A percentile compares a stretch with the other conserved stretches of the same genome.
Conservation (phyloP, 306 rosid genomes). For the Malus sieversii region DNA sequence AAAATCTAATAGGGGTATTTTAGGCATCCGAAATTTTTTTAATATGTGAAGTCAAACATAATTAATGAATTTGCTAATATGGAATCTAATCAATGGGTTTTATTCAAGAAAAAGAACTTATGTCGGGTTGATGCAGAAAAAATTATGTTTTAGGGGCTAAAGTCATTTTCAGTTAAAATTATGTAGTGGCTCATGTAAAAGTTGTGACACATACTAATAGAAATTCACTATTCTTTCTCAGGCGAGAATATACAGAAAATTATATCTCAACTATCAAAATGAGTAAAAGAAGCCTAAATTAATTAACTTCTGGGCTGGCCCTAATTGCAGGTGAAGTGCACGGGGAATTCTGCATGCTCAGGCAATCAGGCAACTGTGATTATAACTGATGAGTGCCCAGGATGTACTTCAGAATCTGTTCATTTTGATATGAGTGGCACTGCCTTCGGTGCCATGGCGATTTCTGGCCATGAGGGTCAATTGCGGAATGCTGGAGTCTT, state of each 20-base stretch:
- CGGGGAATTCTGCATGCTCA: constrained; percentile 43
- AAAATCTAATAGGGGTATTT: no score
- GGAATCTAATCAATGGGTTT: no score
- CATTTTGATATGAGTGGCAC: constrained; percentile 81
- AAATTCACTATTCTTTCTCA: neutral
- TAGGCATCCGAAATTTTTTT: no score
- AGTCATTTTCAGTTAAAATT: constrained; percentile 6
- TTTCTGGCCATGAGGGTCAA: constrained; percentile 29
- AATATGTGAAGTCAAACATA: no score
- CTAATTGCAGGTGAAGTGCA: constrained; percentile 56
- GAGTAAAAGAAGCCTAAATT: neutral
- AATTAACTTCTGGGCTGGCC: neutral
- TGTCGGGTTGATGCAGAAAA: no score
- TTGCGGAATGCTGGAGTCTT: constrained; percentile 51
- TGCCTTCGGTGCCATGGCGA: constrained; percentile 87
- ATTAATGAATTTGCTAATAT: no score
- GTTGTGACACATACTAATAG: neutral
- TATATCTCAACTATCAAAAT: no score
- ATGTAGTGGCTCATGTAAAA: neutral
- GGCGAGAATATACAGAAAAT: neutral
- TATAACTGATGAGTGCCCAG: constrained; percentile 67
- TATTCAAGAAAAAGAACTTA: no score
- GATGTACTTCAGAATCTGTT: constrained; percentile 40
- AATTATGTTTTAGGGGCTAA: no score
- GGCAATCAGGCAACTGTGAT: constrained; percentile 48